Percentiles rank a stretch among this genome's conserved stretches.
Evolutionary conservation across 106 monocot genomes (phyloP).

Genomic region (Agapanthus africanus): DNA sequence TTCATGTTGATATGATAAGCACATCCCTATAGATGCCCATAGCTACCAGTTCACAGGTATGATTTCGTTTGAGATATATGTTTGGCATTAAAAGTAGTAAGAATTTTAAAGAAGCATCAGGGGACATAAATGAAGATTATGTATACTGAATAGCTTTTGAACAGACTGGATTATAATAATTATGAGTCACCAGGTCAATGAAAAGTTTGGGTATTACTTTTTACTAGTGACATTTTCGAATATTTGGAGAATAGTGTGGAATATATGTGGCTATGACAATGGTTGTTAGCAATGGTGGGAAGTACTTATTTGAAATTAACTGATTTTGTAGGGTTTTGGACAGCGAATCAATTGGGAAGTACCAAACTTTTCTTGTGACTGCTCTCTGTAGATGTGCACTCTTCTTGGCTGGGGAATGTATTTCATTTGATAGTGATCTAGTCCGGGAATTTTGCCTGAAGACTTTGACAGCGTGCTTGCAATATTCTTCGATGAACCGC

Average conservation of each 20-base stretch:
- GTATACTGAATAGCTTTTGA: neutral
- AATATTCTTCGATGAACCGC: constrained; percentile 28
- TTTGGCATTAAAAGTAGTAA: neutral
- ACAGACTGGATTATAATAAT: neutral
- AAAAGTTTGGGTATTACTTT: neutral
- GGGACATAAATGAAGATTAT: neutral
- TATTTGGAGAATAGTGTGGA: neutral
- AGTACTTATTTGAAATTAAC: neutral
- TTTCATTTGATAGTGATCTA: constrained; percentile 34
- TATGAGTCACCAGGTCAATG: too few species aligned
- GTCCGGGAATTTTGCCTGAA: constrained; percentile 39
- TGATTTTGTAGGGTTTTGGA: constrained; percentile 37
- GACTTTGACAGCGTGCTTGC: constrained; percentile 35
- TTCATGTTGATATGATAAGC: too few species aligned
- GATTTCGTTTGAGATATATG: neutral
- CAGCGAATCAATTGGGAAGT: constrained; percentile 23
- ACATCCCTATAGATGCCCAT: too few species aligned
- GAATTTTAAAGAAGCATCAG: neutral
- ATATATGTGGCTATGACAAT: neutral
- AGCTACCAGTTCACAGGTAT: neutral
- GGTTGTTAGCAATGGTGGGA: neutral
- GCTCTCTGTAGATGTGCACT: constrained; percentile 44
- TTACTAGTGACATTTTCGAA: neutral
- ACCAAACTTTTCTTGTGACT: constrained; percentile 30
- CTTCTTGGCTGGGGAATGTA: constrained; percentile 30